Base-by-base conservation (phyloP, 2,329 filamentous ascomycete genomes). In the Ophiostoma sp. region DNA sequence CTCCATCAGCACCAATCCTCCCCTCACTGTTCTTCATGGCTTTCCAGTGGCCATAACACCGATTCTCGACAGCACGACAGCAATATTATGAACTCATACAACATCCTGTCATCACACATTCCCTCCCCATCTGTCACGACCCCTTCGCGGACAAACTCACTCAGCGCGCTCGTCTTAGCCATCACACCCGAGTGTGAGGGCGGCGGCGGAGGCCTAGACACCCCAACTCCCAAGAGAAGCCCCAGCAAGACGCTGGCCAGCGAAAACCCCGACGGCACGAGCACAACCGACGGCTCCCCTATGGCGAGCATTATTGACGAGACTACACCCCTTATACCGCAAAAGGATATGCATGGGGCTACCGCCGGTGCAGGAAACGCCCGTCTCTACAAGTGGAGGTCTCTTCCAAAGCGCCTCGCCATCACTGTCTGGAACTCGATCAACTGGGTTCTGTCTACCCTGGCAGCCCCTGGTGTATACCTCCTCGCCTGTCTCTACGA, bases 11-110 rank as follows among this genome's bases (percentile, higher is more conserved):
- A n/a, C 40, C 7, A 3, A 47, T 14, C 18, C 18, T 9, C 58
- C 27, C 44, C 66, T 6, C 60, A 27, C 49, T n/a, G 8, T n/a
- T 58, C 47, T 76, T 81, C 79, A 86, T 88, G 86, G 86, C 84
- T 83, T 79, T 78, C 78, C 76, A 74, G 71, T 78, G 75, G 77
- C 78, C 74, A 64, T 70, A 69, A 74, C 68, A 45, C 64, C 18
- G 47, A 47, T 44, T 52, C 44, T 62, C 62, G 42, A 76, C 27
- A 36, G 11, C 49, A 16, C 45, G 45, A 49, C 45, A 45, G 79
- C 44, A 44, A 83, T 91, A 85, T 3, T 81, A 97, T 97, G 94
- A 97, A 97, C 88, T 96, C 93, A 75, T 84, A 97, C 83, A 96
- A 95, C 82, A 92, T 97, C 78, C 87, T 97, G 78, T 95, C 92